Conservation (phyloP, 148 eudicot genomes). For the Hydrangea macrophylla region DNA sequence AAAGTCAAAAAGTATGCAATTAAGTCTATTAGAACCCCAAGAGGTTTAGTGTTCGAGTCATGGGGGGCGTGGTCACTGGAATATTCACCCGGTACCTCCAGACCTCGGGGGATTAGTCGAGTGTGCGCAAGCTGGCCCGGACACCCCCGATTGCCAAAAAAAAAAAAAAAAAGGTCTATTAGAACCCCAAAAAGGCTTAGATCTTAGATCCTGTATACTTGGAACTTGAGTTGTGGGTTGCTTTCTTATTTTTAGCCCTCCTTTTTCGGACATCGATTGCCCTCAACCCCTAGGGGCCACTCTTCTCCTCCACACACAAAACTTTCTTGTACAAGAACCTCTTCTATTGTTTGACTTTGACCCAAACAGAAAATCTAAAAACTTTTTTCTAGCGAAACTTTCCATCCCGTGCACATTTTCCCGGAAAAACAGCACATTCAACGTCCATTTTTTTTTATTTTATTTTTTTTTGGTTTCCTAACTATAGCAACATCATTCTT, state of each 20-base stretch:
- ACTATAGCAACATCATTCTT: background rate
- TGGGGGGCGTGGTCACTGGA: too few relatives aligned
- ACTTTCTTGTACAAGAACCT: background rate
- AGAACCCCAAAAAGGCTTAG: too few relatives aligned
- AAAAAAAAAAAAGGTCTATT: too few relatives aligned
- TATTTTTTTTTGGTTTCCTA: background rate
- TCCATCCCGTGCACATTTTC: background rate
- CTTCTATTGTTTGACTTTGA: background rate
- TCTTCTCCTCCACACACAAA: conserved; percentile 14
- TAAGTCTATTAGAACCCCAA: too few relatives aligned
- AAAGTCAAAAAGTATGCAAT: too few relatives aligned
- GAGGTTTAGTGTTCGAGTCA: too few relatives aligned
- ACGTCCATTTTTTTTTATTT: background rate
- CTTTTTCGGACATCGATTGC: background rate
- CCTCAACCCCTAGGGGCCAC: conserved; percentile 16
- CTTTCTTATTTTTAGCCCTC: conserved; percentile 6
- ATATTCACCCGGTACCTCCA: too few relatives aligned
- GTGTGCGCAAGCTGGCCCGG: too few relatives aligned
- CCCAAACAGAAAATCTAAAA: background rate
- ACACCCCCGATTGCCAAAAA: too few relatives aligned
- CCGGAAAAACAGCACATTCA: background rate
- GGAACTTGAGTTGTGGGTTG: background rate
- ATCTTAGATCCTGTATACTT: too few relatives aligned
- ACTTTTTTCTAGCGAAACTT: background rate
- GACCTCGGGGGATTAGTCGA: too few relatives aligned